Percentiles rank a stretch among this genome's conserved stretches.
These are phyloP conservation scores for Brassica juncea DNA, from an alignment of 345 rosid genomes.

Conservation along the genomic window DNA sequence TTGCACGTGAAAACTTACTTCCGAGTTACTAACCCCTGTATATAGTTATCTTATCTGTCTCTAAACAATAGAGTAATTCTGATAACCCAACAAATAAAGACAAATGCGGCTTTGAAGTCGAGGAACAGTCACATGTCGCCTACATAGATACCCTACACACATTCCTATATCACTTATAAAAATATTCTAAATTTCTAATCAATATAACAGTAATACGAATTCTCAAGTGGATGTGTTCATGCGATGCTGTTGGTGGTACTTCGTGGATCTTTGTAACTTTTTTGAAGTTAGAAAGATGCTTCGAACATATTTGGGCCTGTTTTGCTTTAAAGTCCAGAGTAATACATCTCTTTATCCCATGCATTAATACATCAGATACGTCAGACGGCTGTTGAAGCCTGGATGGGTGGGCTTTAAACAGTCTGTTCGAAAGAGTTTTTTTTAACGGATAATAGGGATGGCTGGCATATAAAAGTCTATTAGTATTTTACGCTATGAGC, in stretches of 20 bases:
- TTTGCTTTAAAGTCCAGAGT: background rate
- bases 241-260: constrained; percentile 2
- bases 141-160: constrained; percentile 12
- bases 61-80: background rate
- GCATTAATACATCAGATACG: too few relatives aligned
- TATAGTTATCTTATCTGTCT: constrained; percentile 21
- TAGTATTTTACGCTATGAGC: constrained; percentile 90
- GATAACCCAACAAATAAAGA: background rate
- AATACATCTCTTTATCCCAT: background rate
- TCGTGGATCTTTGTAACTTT: background rate
- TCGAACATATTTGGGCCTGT: background rate
- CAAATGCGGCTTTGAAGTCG: constrained; percentile 21
- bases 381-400: too few relatives aligned
- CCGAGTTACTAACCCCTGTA: constrained; percentile 16
- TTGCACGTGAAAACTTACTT: constrained; percentile 39
- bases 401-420: too few relatives aligned
- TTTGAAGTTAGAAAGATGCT: background rate
- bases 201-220: background rate
- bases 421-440: too few relatives aligned
- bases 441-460: too few relatives aligned
- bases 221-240: background rate
- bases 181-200: background rate
- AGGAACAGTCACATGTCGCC: constrained; percentile 29
- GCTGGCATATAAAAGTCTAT: constrained; percentile 42
- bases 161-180: background rate